These are phyloP conservation scores for Tillandsia fasciculata DNA, from an alignment of 176 grass and related monocot genomes.

Conservation along the genomic window DNA sequence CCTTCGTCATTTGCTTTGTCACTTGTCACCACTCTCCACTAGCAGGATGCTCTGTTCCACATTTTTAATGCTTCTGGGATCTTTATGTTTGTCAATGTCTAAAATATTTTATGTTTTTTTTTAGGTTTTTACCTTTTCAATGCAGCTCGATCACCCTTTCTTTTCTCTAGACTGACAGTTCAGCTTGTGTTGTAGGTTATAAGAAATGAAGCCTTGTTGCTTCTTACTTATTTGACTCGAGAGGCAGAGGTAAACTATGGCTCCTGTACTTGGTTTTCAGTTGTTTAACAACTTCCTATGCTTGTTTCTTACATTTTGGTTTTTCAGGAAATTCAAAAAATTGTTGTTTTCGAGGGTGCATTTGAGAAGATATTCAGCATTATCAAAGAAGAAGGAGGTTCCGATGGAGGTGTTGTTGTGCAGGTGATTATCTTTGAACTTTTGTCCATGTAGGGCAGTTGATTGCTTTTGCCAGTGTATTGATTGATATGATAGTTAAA, in stretches of 20 bases:
- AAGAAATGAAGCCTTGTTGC: slow-evolving; percentile 93
- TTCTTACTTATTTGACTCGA: slow-evolving; percentile 93
- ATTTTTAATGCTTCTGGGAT: neutral
- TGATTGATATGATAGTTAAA: neutral
- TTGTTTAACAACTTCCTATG: neutral
- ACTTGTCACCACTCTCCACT: neutral
- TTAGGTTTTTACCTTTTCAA: neutral
- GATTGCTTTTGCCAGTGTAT: neutral
- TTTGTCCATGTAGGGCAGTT: neutral
- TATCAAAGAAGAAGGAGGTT: slow-evolving; percentile 92
- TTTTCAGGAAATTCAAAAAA: slow-evolving; percentile 98
- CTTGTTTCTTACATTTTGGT: slow-evolving; percentile 14
- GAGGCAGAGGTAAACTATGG: slow-evolving; percentile 66
- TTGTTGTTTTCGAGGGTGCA: slow-evolving; percentile 93
- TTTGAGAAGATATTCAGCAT: slow-evolving; percentile 99
- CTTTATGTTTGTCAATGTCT: neutral
- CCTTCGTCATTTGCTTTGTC: neutral
- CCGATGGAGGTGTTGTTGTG: slow-evolving; percentile 97
- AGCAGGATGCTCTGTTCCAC: neutral
- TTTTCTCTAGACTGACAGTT: slow-evolving; percentile 6
- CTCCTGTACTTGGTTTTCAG: slow-evolving; percentile 24
- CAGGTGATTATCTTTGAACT: slow-evolving; percentile 51
- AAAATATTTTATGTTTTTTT: neutral
- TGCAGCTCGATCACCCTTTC: neutral
- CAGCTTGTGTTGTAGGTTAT: slow-evolving; percentile 59